Base-by-base conservation (phyloP, 2,329 filamentous ascomycete genomes). In the Stachybotrys elegans region DNA sequence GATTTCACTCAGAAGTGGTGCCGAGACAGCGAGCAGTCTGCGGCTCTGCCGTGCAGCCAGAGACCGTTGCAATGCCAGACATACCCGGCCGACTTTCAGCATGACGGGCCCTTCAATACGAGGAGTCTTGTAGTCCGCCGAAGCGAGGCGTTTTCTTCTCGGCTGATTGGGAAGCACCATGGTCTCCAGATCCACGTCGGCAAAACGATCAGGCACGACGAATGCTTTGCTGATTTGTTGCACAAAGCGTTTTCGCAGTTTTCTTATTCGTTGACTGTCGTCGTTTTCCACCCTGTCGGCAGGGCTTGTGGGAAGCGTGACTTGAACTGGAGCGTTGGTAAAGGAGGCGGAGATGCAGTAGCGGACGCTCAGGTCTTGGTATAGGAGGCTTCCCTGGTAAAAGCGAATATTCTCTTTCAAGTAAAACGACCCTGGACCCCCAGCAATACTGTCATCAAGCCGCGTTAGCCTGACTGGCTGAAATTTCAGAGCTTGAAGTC, bases 321-420 rank as follows among this genome's bases (percentile, higher is more conserved):
- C 43, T 3, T 58, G 49, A 17, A 61, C 46, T 5, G 36, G 22
- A 7, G 52, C 48, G 17, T 61, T 48, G 14, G 47, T 48, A 11
- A 48, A 50, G 5, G 59, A 59, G 5, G 57, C 53, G 37, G 57
- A 62, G 43, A 61, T 64, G 44, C 66, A 67, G 41, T 69, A 71
- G 27, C 59, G 57, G 14, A 80, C 48, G 31, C 67, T 63, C 31
- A 76, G 58, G 45, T 76, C 62, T 20, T 61, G 57, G 5, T 57
- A 64, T 3, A 79, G 50, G 11, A 65, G 58, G 42, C 64, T 68
- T 13, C 75, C 49, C 47, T 79, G 74, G 43, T 70, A 76, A 49
- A 77, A 75, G 17, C 61, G 60, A 3, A 70, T 54, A 4, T 58
- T 58, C 20, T 62, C 49, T 4, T 60, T 49, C 9, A 56, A 45